Evolutionary conservation across 2,329 filamentous ascomycete genomes (phyloP).

Genomic region (Talaromyces sp.): DNA sequence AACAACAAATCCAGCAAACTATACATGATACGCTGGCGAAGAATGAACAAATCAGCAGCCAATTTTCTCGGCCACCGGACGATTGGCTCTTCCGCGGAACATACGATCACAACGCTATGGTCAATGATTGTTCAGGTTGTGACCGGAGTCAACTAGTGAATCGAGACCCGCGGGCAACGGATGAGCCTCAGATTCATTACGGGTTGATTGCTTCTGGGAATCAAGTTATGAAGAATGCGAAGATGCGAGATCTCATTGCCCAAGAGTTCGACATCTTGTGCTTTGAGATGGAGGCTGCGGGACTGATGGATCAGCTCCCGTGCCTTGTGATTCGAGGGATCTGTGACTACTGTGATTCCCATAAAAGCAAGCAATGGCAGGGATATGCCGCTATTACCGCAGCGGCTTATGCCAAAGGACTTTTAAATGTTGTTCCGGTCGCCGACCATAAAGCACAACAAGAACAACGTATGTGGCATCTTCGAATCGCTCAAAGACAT

Average conservation of each 20-base stretch:
- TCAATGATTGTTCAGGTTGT: neutral
- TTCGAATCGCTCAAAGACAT: too few relatives aligned
- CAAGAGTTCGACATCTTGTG: neutral
- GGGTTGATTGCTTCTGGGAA: conserved; percentile 24
- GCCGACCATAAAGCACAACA: too few relatives aligned
- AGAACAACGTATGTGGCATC: too few relatives aligned
- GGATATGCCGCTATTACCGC: conserved; percentile 18
- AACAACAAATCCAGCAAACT: neutral
- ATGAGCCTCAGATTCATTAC: conserved; percentile 18
- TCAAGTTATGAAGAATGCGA: conserved; percentile 21
- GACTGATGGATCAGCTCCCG: conserved; percentile 15
- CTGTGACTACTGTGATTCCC: conserved; percentile 19
- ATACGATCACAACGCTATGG: neutral
- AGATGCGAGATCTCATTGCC: conserved; percentile 15
- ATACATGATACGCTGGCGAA: neutral
- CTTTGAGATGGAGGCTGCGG: too few relatives aligned
- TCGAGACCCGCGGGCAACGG: neutral
- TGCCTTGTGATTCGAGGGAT: conserved; percentile 19
- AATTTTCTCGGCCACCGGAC: neutral
- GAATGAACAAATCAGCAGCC: neutral
- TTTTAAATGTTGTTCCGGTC: neutral
- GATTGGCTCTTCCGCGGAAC: neutral
- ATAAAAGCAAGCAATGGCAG: conserved; percentile 20
- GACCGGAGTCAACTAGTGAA: neutral
- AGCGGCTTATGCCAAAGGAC: conserved; percentile 15